Percentiles rank a stretch among this genome's conserved stretches.
phyloP scores from a whole-genome alignment of 805 yeast species.

The Candida maris region DNA sequence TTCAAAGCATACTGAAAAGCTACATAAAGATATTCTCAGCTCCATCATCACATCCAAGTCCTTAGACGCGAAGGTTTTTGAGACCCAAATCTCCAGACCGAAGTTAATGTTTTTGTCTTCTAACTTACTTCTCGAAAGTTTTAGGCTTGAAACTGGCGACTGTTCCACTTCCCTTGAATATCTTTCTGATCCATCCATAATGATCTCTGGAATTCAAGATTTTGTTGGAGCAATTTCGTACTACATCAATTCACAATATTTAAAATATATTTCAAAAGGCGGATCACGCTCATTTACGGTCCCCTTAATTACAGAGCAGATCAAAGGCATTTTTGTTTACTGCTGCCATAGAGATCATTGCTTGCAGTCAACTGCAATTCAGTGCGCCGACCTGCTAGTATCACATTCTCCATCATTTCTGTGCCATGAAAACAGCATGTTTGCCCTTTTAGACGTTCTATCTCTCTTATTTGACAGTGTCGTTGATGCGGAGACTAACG shows the following conservation, averaged over 20 bases:
- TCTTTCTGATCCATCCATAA: conserved; percentile 81
- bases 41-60: conserved; percentile 48
- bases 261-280: conserved; percentile 48
- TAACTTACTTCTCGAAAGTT: conserved; percentile 68
- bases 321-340: conserved; percentile 60
- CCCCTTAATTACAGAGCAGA: conserved; percentile 59
- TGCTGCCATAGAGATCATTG: conserved; percentile 77
- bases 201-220: conserved; percentile 62
- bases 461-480: conserved; percentile 75
- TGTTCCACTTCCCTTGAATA: conserved; percentile 75
- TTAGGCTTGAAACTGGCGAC: conserved; percentile 76
- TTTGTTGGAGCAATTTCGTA: conserved; percentile 64
- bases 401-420: conserved; percentile 69
- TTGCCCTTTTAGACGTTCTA: conserved; percentile 75
- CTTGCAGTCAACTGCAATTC: conserved; percentile 76
- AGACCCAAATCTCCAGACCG: conserved; percentile 57
- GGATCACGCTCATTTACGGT: conserved; percentile 54
- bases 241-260: conserved; percentile 54
- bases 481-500: conserved; percentile 77
- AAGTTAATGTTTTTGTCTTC: conserved; percentile 87
- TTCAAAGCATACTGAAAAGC: conserved; percentile 72
- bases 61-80: conserved; percentile 38
- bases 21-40: conserved; percentile 62
- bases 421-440: conserved; percentile 70
- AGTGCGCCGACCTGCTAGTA: conserved; percentile 68